phyloP scores from a whole-genome alignment of 2,329 filamentous ascomycete genomes.

The Balansia obtecta region DNA sequence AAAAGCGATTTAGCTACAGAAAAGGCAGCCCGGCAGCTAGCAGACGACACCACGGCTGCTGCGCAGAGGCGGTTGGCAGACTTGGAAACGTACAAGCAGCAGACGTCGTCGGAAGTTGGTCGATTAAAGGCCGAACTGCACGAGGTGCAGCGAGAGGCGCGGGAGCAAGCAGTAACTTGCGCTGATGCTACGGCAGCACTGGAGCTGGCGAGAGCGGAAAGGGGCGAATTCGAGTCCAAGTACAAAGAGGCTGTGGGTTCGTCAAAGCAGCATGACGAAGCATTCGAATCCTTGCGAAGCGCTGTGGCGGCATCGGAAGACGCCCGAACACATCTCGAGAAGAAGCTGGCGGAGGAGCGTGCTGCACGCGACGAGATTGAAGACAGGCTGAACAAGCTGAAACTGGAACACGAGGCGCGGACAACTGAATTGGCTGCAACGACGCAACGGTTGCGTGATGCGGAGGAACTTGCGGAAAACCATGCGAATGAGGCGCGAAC shows the following conservation, averaged over 20 bases:
- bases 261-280: slow-evolving; percentile 55
- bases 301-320: slow-evolving; percentile 70
- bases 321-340: slow-evolving; percentile 64
- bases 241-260: slow-evolving; percentile 55
- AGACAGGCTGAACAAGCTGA: slow-evolving; percentile 61
- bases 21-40: slow-evolving; percentile 65
- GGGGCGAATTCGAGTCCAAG: slow-evolving; percentile 59
- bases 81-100: slow-evolving; percentile 72
- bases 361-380: slow-evolving; percentile 64
- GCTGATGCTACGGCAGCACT: slow-evolving; percentile 65
- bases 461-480: slow-evolving; percentile 78
- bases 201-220: slow-evolving; percentile 74
- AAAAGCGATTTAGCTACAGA: slow-evolving; percentile 67
- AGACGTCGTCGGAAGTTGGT: slow-evolving; percentile 74
- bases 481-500: slow-evolving; percentile 78
- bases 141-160: slow-evolving; percentile 59
- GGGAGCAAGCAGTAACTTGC: slow-evolving; percentile 68
- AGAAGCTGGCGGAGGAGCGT: slow-evolving; percentile 74
- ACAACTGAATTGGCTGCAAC: slow-evolving; percentile 65
- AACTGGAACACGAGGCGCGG: slow-evolving; percentile 70
- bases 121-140: slow-evolving; percentile 77
- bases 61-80: slow-evolving; percentile 75
- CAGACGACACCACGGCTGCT: slow-evolving; percentile 76
- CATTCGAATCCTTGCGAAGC: slow-evolving; percentile 62
- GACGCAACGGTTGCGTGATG: slow-evolving; percentile 64